Evolutionary conservation across 371 early-diverging fungal genomes (phyloP).

Genomic region (Saksenaea vasiformis): DNA sequence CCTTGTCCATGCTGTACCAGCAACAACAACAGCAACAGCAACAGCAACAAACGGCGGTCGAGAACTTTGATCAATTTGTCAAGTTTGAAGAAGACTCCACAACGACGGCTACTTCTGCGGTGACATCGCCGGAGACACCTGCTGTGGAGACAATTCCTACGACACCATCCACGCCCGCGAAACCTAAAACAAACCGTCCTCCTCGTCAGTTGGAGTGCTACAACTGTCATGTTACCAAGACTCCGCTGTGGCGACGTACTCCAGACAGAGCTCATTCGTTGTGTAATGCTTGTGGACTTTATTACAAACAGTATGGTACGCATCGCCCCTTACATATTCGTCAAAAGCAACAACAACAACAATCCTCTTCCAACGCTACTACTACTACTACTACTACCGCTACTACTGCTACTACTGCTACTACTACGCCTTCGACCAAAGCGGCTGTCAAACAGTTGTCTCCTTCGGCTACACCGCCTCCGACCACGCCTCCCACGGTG

Average conservation of each 20-base stretch:
- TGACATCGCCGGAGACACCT: not conserved
- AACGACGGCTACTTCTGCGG: conserved; percentile 5
- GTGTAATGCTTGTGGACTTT: conserved; percentile 88
- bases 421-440: not conserved
- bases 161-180: conserved; percentile 8
- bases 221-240: conserved; percentile 79
- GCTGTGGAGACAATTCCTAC: conserved; percentile 10
- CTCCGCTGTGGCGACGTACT: conserved; percentile 86
- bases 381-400: conserved; percentile 8
- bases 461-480: conserved; percentile 11
- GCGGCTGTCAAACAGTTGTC: conserved; percentile 4
- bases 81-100: conserved; percentile 29
- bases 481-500: conserved; percentile 7
- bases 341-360: conserved; percentile 41
- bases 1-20: conserved; percentile 12
- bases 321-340: conserved; percentile 71
- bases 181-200: conserved; percentile 30
- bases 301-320: conserved; percentile 72
- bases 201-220: conserved; percentile 73
- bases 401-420: conserved; percentile 2
- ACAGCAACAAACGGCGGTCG: not conserved
- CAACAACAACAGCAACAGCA: conserved; percentile 1
- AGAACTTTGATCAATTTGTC: conserved; percentile 41
- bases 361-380: not conserved
- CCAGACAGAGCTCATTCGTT: conserved; percentile 74